A percentile compares a stretch with the other conserved stretches of the same genome.
phyloP scores from a whole-genome alignment of 768 basidiomycete species.

The Mycena belliarum region DNA sequence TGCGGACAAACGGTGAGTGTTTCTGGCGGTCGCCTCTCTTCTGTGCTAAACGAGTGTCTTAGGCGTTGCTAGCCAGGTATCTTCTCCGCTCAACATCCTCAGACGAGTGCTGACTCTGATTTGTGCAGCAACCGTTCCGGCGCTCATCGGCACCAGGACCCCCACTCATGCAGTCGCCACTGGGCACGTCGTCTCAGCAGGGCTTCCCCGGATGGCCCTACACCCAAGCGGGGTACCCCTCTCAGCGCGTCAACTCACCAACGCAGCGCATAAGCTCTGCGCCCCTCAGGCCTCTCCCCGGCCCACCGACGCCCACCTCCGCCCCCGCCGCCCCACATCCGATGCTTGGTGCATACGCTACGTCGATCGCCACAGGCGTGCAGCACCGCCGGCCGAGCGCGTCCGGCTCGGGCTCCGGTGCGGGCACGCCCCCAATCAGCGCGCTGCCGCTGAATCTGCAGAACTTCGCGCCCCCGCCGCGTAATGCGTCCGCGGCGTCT shows the following conservation, averaged over 20 bases:
- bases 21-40: background rate
- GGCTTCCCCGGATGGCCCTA: too few species aligned
- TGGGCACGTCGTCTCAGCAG: background rate
- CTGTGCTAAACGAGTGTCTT: background rate
- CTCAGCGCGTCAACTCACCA: background rate
- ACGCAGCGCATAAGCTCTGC: background rate
- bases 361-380: background rate
- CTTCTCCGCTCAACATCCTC: background rate
- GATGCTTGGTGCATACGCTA: background rate
- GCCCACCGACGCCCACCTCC: slow-evolving; percentile 2
- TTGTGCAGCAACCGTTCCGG: background rate
- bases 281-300: background rate
- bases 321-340: background rate
- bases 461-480: slow-evolving; percentile 3
- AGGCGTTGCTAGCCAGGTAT: slow-evolving; percentile 1
- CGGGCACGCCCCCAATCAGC: slow-evolving; percentile 8
- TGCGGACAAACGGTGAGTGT: background rate
- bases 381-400: background rate
- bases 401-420: too few species aligned
- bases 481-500: background rate
- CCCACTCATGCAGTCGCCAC: background rate
- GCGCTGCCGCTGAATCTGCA: slow-evolving; percentile 8
- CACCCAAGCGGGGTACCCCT: too few species aligned
- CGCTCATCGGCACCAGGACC: slow-evolving; percentile 1
- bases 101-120: too few species aligned